Percentiles rank a stretch among this genome's conserved stretches.
These are phyloP conservation scores for Saturnispora kantuleensis DNA, from an alignment of 805 yeast species.

Conservation along the genomic window DNA sequence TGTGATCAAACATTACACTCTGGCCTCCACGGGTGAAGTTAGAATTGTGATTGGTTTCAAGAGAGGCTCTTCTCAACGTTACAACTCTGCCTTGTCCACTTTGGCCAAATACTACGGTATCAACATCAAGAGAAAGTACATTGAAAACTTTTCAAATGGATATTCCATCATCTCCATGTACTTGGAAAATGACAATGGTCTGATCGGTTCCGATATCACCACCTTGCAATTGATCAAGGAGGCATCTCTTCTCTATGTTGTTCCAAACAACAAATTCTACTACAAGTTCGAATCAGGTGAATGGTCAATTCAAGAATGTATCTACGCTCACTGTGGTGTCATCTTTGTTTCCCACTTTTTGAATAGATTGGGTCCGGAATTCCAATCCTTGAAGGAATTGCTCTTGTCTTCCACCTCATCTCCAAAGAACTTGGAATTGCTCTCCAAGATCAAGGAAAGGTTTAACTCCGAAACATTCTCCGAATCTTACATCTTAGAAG, in stretches of 20 bases:
- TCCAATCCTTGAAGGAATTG: conserved; percentile 47
- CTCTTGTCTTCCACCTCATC: conserved; percentile 47
- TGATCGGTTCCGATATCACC: conserved; percentile 42
- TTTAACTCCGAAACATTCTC: conserved; percentile 90
- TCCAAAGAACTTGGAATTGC: conserved; percentile 62
- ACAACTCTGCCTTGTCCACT: conserved; percentile 77
- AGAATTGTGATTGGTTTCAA: conserved; percentile 84
- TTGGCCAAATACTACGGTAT: conserved; percentile 84
- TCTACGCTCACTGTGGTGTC: conserved; percentile 89
- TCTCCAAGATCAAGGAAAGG: conserved; percentile 74
- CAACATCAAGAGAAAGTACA: conserved; percentile 77
- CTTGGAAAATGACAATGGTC: conserved; percentile 51
- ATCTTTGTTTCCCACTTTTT: conserved; percentile 90
- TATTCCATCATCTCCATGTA: conserved; percentile 81
- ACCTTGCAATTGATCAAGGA: conserved; percentile 88
- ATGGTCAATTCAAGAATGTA: conserved; percentile 86
- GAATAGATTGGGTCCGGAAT: conserved; percentile 89
- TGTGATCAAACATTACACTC: conserved; percentile 76
- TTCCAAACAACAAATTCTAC: conserved; percentile 80
- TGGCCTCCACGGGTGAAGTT: conserved; percentile 73
- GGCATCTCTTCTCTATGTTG: conserved; percentile 82
- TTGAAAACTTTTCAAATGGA: conserved; percentile 89
- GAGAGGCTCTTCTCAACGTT: conserved; percentile 75
- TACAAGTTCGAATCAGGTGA: conserved; percentile 61
- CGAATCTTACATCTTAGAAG: conserved; percentile 69